Conservation (phyloP, 2,329 filamentous ascomycete genomes). For the Sporothrix brasiliensis region DNA sequence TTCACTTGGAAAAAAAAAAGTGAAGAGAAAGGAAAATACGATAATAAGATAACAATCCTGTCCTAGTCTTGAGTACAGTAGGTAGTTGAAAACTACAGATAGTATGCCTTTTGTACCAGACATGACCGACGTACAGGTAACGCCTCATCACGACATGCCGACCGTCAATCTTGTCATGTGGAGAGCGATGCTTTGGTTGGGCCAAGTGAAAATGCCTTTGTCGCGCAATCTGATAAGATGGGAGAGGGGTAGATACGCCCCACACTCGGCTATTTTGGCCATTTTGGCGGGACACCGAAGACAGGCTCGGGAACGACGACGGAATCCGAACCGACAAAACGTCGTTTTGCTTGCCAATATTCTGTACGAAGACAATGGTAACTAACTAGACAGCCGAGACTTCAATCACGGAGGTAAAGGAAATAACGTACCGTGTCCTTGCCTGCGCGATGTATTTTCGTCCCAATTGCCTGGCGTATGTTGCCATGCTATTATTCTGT, state of each 20-base stretch:
- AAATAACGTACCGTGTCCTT: neutral
- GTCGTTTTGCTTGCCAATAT: neutral
- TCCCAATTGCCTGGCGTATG: conserved; percentile 1
- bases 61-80: neutral
- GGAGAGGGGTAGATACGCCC: neutral
- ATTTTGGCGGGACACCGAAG: conserved; percentile 3
- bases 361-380: too few relatives aligned
- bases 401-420: neutral
- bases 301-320: neutral
- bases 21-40: neutral
- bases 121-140: neutral
- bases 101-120: neutral
- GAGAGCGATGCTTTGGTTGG: neutral
- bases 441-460: neutral
- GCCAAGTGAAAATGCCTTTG: neutral
- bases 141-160: conserved; percentile 26
- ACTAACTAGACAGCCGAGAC: neutral
- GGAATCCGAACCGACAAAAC: neutral
- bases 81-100: neutral
- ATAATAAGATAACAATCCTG: neutral
- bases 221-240: conserved; percentile 26
- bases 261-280: neutral
- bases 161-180: conserved; percentile 23
- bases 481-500: neutral
- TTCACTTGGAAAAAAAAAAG: neutral